These are phyloP conservation scores for Grammothele lineata DNA, from an alignment of 768 basidiomycete species.

Conservation along the genomic window DNA sequence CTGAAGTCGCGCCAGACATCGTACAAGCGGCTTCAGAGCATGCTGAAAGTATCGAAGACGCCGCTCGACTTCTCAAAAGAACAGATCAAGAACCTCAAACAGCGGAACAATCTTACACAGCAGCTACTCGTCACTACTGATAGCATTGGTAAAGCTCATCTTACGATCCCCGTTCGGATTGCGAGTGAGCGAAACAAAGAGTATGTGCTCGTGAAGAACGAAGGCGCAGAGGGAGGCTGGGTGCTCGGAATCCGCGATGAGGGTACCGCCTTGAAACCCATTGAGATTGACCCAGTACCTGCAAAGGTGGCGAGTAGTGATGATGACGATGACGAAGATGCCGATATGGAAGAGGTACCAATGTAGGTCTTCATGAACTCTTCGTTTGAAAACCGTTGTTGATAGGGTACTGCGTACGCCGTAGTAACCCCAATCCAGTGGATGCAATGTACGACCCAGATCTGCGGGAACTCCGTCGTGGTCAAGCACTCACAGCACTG, in stretches of 20 bases:
- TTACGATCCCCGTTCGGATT: constrained; percentile 89
- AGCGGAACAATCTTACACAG: constrained; percentile 89
- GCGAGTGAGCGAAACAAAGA: constrained; percentile 94
- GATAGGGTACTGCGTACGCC: too few relatives aligned
- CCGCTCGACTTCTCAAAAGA: constrained; percentile 95
- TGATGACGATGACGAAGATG: constrained; percentile 28
- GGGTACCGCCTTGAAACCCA: constrained; percentile 81
- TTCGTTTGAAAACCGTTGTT: too few relatives aligned
- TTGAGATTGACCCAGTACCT: constrained; percentile 61
- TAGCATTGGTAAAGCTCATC: constrained; percentile 83
- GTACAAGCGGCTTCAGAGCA: constrained; percentile 84
- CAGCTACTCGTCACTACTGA: constrained; percentile 91
- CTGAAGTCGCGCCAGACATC: constrained; percentile 94
- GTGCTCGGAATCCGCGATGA: constrained; percentile 87
- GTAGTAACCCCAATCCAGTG: too few relatives aligned
- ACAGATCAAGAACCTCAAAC: constrained; percentile 86
- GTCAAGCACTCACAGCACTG: constrained; percentile 59
- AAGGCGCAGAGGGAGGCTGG: constrained; percentile 87
- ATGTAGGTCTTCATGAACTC: too few relatives aligned
- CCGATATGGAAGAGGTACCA: constrained; percentile 71
- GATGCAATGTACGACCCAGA: constrained; percentile 48
- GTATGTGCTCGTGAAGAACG: constrained; percentile 93
- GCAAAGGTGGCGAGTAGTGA: constrained; percentile 17
- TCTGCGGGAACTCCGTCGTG: constrained; percentile 55
- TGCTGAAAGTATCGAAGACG: constrained; percentile 75